Evolutionary conservation across 164 flowering plant genomes (phyloP), one percentile per base, ranked within the genome.

Genomic region (Stephania cephalantha): DNA sequence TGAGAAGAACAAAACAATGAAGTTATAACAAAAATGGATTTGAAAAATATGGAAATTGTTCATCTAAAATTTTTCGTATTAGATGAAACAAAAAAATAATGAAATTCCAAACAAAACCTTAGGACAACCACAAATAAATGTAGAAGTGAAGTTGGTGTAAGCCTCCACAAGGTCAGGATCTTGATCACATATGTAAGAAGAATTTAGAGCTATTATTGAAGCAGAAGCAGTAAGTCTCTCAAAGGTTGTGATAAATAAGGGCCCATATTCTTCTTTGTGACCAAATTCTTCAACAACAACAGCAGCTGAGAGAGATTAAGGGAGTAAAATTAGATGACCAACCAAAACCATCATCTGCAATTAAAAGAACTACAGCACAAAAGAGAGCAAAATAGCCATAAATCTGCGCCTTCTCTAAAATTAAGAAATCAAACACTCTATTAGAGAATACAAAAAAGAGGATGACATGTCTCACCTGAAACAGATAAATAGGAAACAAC

Each of bases 151-250:
- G 81, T 82, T 88, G n/a, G 87, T 82, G 76, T 90, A 95, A 68
- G 97, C 96, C 85, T 95, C 98, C 80, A 91, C 97, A 53, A 95
- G 78, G 85, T 95, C 99, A 64, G 99, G 99, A 55, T 95, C 98
- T 86, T 95, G 99, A 79, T 95, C 98, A 82, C 98, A 95, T 82
- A 95, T 86, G 72, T 95, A 95, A 6, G 99, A 93, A 48, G 99
- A 95, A 83, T 87, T 91, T 69, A 95, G 91, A 75, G 90, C 92
- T 80, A 83, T 73, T 58, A 95, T 87, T 64, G 98, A 95, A 79
- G 91, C 73, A 77, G 99, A 87, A 75, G 86, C 81, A 11, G 97
- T 88, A 80, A 95, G 87, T 79, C 93, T 86, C 78, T 93, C 94
- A 81, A 93, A 91, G 6, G 90, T 88, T 76, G 87, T 88, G 70